A percentile compares a stretch with the other conserved stretches of the same genome.
These are phyloP conservation scores for Zygosaccharomyces sapae DNA, from an alignment of 1,139 yeast species.

Conservation along the genomic window DNA sequence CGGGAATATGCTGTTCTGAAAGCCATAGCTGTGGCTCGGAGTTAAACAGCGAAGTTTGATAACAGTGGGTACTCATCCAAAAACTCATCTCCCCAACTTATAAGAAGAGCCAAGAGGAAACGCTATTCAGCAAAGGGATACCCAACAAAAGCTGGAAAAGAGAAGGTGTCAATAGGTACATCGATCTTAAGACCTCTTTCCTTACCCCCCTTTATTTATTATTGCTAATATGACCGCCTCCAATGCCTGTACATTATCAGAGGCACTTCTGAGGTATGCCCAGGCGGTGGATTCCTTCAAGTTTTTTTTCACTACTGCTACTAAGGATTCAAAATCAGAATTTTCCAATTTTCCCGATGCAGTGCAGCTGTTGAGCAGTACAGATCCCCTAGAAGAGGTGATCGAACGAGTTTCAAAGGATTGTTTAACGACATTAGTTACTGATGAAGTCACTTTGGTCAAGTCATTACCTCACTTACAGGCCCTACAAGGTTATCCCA, in stretches of 20 bases:
- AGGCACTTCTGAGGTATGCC: slow-evolving; percentile 12
- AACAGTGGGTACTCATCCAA: slow-evolving; percentile 1
- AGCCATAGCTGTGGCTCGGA: slow-evolving; percentile 7
- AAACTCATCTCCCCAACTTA: slow-evolving; percentile 2
- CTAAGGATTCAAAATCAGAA: slow-evolving; percentile 16
- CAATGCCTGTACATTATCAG: slow-evolving; percentile 10
- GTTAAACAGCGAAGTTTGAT: slow-evolving; percentile 2
- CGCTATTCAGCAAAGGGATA: neutral
- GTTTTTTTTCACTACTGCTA: slow-evolving; percentile 23
- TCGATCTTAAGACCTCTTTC: neutral
- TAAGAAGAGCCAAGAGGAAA: slow-evolving; percentile 1
- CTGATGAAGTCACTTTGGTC: slow-evolving; percentile 53
- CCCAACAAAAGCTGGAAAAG: neutral
- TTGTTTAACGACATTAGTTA: slow-evolving; percentile 35
- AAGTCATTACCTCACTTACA: slow-evolving; percentile 58
- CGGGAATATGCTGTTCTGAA: neutral
- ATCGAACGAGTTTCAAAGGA: slow-evolving; percentile 15
- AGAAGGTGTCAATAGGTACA: neutral
- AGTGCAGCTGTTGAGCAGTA: slow-evolving; percentile 21
- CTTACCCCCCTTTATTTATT: neutral
- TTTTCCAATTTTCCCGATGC: slow-evolving; percentile 11
- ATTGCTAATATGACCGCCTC: slow-evolving; percentile 10
- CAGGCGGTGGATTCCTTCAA: slow-evolving; percentile 12
- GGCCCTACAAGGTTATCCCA: slow-evolving; percentile 42
- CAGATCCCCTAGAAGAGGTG: slow-evolving; percentile 32